phyloP scores from a whole-genome alignment of 2,329 filamentous ascomycete species.

The Venturia oleaginea region DNA sequence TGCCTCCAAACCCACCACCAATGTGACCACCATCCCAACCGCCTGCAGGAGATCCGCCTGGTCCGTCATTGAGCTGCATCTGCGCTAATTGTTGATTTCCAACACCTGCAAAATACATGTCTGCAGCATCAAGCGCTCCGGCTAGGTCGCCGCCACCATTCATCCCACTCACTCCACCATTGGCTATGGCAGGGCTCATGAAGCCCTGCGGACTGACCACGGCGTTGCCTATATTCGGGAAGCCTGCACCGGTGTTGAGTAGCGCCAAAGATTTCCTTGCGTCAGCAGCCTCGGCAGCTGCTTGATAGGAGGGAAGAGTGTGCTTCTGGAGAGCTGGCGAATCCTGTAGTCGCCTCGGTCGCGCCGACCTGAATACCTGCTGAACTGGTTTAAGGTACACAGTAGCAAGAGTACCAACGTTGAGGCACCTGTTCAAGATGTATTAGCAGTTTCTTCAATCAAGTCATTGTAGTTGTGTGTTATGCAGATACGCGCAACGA shows the following conservation, averaged over 20 bases:
- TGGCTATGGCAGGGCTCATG: conserved; percentile 19
- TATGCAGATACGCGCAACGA: neutral
- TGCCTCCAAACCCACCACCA: neutral
- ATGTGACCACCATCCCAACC: neutral
- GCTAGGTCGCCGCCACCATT: conserved; percentile 7
- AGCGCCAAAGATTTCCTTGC: conserved; percentile 6
- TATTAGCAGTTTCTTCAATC: neutral
- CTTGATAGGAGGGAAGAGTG: conserved; percentile 48
- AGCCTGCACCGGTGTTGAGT: conserved; percentile 4
- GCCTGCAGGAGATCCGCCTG: conserved; percentile 2
- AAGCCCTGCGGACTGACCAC: conserved; percentile 17
- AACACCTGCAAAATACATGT: conserved; percentile 15
- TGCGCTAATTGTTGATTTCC: conserved; percentile 12
- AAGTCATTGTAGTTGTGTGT: neutral
- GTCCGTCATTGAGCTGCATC: conserved; percentile 9
- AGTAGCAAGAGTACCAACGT: conserved; percentile 89
- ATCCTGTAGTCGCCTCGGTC: conserved; percentile 68
- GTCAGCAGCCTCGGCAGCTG: conserved; percentile 27
- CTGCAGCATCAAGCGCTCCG: conserved; percentile 15
- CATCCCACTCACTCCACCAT: conserved; percentile 18
- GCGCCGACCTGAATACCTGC: conserved; percentile 85
- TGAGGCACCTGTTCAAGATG: conserved; percentile 52
- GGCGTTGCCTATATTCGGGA: conserved; percentile 5
- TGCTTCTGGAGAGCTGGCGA: conserved; percentile 79
- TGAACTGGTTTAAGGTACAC: conserved; percentile 98